These are phyloP conservation scores for Nigrograna mackinnonii DNA, from an alignment of 2,329 filamentous ascomycete genomes.

Conservation along the genomic window DNA sequence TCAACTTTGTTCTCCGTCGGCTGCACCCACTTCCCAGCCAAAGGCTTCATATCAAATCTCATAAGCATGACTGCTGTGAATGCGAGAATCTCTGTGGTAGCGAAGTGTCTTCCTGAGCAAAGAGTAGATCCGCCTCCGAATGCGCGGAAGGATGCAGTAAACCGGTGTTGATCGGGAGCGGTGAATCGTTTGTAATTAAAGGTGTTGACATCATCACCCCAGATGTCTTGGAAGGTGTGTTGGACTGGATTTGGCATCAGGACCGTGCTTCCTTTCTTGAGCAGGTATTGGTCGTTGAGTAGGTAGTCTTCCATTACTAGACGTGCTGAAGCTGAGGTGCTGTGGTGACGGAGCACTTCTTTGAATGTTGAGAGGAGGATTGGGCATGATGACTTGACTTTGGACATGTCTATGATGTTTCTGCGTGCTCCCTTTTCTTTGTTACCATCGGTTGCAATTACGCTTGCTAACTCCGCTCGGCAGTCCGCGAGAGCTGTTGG, in stretches of 20 bases:
- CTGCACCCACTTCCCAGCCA: conserved; percentile 5
- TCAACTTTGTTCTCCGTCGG: conserved; percentile 9
- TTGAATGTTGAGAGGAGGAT: conserved; percentile 44
- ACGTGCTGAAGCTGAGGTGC: conserved; percentile 35
- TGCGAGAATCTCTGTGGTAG: conserved; percentile 28
- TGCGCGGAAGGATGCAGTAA: conserved; percentile 19
- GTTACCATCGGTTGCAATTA: conserved; percentile 15
- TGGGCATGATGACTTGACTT: conserved; percentile 42
- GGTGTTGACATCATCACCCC: conserved; percentile 22
- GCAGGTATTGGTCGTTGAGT: conserved; percentile 30
- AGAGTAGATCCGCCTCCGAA: conserved; percentile 32
- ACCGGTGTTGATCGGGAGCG: conserved; percentile 5
- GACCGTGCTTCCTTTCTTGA: conserved; percentile 31
- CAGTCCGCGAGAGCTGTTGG: conserved; percentile 31
- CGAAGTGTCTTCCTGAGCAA: conserved; percentile 39
- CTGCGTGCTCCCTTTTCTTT: conserved; percentile 3
- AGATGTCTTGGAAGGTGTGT: conserved; percentile 23
- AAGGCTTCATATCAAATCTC: conserved; percentile 26
- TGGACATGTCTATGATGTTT: conserved; percentile 11
- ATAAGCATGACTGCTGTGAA: conserved; percentile 25
- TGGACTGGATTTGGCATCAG: conserved; percentile 28
- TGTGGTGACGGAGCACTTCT: conserved; percentile 42
- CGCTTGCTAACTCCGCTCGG: conserved; percentile 32
- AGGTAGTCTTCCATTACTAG: conserved; percentile 35
- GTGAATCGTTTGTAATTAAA: conserved; percentile 37